Conservation (phyloP, 352 stramenopile genomes). For the Saprolegnia parasitica region DNA sequence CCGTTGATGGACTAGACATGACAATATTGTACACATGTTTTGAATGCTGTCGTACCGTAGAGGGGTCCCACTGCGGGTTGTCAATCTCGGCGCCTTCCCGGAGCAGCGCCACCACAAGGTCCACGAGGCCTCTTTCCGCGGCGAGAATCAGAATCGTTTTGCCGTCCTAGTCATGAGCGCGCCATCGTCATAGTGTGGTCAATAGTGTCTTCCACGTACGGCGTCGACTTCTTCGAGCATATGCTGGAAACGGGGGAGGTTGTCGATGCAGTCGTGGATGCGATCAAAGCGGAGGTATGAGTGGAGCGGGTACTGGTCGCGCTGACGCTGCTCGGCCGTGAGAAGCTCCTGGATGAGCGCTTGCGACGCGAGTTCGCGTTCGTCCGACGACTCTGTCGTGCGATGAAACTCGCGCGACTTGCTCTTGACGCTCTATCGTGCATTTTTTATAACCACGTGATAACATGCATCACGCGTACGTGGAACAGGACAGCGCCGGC, state of each 20-base stretch:
- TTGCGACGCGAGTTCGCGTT: constrained; percentile 6
- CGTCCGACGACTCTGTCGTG: constrained; percentile 10
- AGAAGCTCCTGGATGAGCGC: constrained; percentile 14
- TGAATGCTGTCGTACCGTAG: not conserved
- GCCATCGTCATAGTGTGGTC: not conserved
- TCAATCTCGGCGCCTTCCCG: constrained; percentile 20
- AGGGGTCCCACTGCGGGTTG: constrained; percentile 6
- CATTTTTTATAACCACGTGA: not conserved
- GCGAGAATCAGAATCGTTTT: constrained; percentile 26
- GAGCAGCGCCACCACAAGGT: constrained; percentile 16
- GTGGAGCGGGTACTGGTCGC: constrained; percentile 20
- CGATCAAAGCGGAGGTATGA: constrained; percentile 5
- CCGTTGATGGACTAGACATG: constrained; percentile 11
- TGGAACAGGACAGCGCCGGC: constrained; percentile 23
- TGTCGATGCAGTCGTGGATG: constrained; percentile 8
- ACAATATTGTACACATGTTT: not conserved
- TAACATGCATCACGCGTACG: not conserved
- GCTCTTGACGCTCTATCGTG: constrained; percentile 17
- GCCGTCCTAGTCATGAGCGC: not conserved
- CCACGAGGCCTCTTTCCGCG: constrained; percentile 18
- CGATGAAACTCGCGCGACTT: constrained; percentile 10
- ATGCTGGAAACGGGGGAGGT: not conserved
- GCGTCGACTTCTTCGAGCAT: constrained; percentile 3
- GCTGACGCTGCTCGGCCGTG: constrained; percentile 9
- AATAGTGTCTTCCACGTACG: not conserved